Conservation (phyloP, 768 basidiomycete species). For the Rhizopogon sp. region DNA sequence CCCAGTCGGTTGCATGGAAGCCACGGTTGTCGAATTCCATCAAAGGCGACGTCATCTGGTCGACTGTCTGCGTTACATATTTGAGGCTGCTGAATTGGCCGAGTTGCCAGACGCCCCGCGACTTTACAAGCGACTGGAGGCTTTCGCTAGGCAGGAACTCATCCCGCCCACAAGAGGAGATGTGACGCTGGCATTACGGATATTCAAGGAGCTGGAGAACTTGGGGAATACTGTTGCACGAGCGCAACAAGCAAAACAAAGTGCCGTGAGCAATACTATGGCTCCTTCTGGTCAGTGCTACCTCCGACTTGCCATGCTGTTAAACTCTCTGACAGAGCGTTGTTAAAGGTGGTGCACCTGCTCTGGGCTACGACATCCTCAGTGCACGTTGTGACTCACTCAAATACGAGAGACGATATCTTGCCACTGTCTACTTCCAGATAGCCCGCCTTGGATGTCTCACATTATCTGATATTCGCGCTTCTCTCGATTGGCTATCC, state of each 20-base stretch:
- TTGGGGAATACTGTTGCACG: conserved; percentile 48
- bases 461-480: conserved; percentile 53
- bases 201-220: conserved; percentile 62
- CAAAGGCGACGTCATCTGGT: conserved; percentile 63
- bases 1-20: conserved; percentile 55
- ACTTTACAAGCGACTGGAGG: conserved; percentile 47
- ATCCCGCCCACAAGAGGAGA: conserved; percentile 36
- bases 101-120: conserved; percentile 38
- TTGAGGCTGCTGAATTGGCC: conserved; percentile 54
- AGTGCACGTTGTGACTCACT: conserved; percentile 68
- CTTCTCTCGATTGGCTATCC: conserved; percentile 67
- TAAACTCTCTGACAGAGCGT: background rate
- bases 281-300: conserved; percentile 53
- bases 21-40: conserved; percentile 64
- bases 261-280: conserved; percentile 53
- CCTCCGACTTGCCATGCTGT: conserved; percentile 10
- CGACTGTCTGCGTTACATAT: conserved; percentile 64
- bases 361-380: conserved; percentile 62
- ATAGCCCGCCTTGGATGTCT: conserved; percentile 62
- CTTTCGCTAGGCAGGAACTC: conserved; percentile 54
- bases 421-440: conserved; percentile 59
- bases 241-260: conserved; percentile 54
- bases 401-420: conserved; percentile 64
- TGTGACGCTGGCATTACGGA: conserved; percentile 43
- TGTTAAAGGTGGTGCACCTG: conserved; percentile 34